Evolutionary conservation across 2,329 filamentous ascomycete species (phyloP), one percentile per base, ranked within the genome.

Genomic region (Nothomitra cinnamomea): DNA sequence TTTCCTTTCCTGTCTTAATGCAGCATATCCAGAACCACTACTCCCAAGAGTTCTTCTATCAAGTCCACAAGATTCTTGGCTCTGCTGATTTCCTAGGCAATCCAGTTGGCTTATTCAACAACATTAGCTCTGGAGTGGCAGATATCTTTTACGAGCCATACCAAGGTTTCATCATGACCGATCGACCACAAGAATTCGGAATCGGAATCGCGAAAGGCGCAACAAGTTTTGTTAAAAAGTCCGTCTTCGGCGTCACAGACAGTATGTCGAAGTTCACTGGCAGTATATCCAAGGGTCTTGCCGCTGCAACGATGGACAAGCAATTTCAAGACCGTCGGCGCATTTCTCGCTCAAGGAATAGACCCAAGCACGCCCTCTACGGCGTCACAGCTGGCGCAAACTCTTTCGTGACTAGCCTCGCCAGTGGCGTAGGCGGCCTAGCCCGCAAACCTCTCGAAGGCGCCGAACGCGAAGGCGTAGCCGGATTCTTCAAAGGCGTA

Each of bases 71-170:
- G 68, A 92, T 98, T 59, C 79, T 98, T 54, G 92, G 92, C 17
- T 96, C 90, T 4, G 92, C 92, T 3, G 92, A 98, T 67, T 96
- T 98, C 76, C 74, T 98, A 4, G 92, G 92, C 38, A 98, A 98
- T 61, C 92, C 92, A 0, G 94, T 98, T 15, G 92, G 92, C 45
- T 73, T 98, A 43, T 98, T 98, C 80, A 96, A 94, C 72, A 98
- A 90, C 65, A 85, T 98, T 67, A 94, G 87, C 61, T 98, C 92
- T 47, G 92, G 94, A 61, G 87, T 98, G 53, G 89, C 87, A 19
- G 92, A 95, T 65, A 95, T 98, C 64, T 98, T 98, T 72, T 98
- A 98, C 73, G 94, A 98, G 66, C 92, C 92, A 38, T 98, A 98
- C 70, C 92, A 98, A 71, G 87, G 94, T 21, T 79, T 98, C 50